Base-by-base conservation (phyloP, 352 stramenopile species). In the Phytophthora capsici region DNA sequence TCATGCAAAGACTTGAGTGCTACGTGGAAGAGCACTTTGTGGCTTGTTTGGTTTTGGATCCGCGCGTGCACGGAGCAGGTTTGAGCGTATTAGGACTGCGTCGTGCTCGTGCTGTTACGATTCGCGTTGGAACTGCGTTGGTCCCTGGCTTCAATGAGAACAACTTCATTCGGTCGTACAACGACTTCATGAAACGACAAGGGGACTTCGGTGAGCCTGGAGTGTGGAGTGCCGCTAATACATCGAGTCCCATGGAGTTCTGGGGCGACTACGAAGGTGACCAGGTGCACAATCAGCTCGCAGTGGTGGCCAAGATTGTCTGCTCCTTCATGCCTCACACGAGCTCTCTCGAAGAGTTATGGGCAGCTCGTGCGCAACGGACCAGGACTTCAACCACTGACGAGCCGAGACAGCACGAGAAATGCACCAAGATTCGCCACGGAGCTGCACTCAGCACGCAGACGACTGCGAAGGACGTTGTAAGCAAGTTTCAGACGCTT, bases 111-210 rank as follows among this genome's bases (percentile, higher is more conserved):
- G 69, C 64, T 17, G 51, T 80, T 6, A 50, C 68, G 8, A 52
- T 80, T 46, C 59, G 69, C 43, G 51, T 80, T 34, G 72, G 68
- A 6, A 38, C 28, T 10, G 10, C 52, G 16, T 40, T 77, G 14
- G 19, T 77, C 23, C 64, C 69, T 4, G 19, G 44, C 4, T 60
- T 80, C 12, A 63, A 77, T 34, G 72, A 80, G 28, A 73, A 63
- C 16, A 71, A 66, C 34, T 80, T 80, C 26, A 58, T 80, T 26
- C 72, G 69, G 9, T 77, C 72, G 41, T 80, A 76, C 62, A 80
- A 78, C 44, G 72, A 80, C 44, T 80, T 73, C 38, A 64, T 76
- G 64, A 80, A 80, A 58, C 45, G 73, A 46, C 60, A 77, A 40
- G 72, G 63, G 14, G 69, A 75, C 26, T 80, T 78, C 20, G 57